Evolutionary conservation across 345 rosid genomes (phyloP), one percentile per base, ranked within the genome.

Genomic region (Cochlearia excelsa): DNA sequence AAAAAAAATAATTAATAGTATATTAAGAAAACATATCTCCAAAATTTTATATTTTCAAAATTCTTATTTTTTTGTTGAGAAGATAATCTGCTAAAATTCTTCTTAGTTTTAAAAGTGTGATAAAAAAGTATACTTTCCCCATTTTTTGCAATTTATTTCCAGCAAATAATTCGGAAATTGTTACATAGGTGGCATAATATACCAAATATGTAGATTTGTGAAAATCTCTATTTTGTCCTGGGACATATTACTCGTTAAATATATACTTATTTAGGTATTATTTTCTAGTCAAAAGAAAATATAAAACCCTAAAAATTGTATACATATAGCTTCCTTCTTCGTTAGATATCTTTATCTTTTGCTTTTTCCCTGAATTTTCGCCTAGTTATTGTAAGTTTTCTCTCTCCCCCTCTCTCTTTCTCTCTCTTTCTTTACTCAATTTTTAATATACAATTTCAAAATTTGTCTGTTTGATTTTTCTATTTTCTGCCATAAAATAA

Each of bases 291-390:
- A 30, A 0, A 30, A 49, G 23, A 37, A 50, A 27, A 61, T 40
- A 61, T 26, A 64, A 51, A 63, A 63, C 45, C 68, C 59, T 53
- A 51, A 61, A 50, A 41, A 30, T 43, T 44, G 51, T 53, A 43
- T 26, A 37, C 45, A 16, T 16, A 16, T 16, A 16, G 23, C 23
- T 16, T 16, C 23, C 23, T 16, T 16, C 23, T 16, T 16, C 23
- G 23, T 16, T 16, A 30, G 37, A 33, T 23, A 33, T 39, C 49
- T 46, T 46, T 46, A 30, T 26, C 49, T 23, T 40, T 34, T 44
- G 52, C 43, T 63, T 33, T 34, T 43, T 63, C 46, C 40, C 27
- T 63, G 43, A 42, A 30, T 38, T 41, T 31, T 30, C 58, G 29
- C 49, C 29, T 7, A 40, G 5, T 63, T 51, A 31, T 42, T 27